phyloP scores from a whole-genome alignment of 441 rosid genomes.

The Pelargonium cotyledonis region DNA sequence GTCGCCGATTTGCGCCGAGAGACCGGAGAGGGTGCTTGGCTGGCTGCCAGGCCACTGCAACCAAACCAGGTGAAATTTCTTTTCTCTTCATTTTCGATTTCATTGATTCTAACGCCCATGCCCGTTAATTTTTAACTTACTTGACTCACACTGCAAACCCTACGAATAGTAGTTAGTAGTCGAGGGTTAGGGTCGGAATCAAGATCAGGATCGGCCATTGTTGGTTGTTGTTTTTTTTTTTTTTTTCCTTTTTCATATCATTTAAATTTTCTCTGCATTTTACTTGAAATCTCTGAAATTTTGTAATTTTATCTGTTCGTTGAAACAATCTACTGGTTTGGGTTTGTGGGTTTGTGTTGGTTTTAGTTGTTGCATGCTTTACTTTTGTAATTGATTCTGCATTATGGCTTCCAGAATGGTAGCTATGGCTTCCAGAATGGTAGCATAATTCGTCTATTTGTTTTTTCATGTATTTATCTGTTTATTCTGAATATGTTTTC shows the following conservation, averaged over 20 bases:
- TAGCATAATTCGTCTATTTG: neutral
- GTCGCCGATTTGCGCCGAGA: neutral
- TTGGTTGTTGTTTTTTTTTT: neutral
- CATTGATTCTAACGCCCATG: neutral
- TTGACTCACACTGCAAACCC: neutral
- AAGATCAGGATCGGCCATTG: neutral
- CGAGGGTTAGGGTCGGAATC: neutral
- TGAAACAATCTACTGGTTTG: neutral
- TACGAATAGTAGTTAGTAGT: neutral
- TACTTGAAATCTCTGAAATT: neutral
- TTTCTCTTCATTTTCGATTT: neutral
- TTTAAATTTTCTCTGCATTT: constrained; percentile 1
- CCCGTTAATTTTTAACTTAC: neutral
- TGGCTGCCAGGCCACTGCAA: neutral
- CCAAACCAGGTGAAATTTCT: neutral
- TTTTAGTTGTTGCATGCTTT: neutral
- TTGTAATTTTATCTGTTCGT: neutral
- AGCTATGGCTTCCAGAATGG: too few relatives aligned
- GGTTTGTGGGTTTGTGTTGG: neutral
- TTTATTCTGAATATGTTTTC: neutral
- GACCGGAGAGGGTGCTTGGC: neutral
- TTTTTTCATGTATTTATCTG: neutral
- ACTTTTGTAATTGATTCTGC: neutral
- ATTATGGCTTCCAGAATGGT: neutral
- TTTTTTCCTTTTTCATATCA: neutral